Conservation (phyloP, 768 basidiomycete genomes). For the Dioszegia crocea region DNA sequence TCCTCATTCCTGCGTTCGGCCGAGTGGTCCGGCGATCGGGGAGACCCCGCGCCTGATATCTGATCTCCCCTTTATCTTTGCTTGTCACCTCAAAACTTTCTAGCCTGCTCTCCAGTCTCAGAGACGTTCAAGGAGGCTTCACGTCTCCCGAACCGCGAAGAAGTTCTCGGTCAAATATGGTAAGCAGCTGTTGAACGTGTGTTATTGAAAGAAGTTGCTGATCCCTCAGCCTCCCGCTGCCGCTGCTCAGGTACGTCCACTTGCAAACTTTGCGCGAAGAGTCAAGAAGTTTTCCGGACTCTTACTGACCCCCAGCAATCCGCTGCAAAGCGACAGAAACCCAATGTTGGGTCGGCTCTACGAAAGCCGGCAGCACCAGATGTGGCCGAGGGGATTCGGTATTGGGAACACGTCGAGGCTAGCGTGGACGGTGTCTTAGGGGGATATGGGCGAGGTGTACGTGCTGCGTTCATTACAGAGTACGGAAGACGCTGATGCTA, state of each 20-base stretch:
- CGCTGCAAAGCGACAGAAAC: slow-evolving; percentile 28
- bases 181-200: background rate
- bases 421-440: slow-evolving; percentile 84
- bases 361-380: slow-evolving; percentile 53
- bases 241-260: background rate
- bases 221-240: background rate
- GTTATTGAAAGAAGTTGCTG: background rate
- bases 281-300: too few species aligned
- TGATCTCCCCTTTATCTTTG: too few species aligned
- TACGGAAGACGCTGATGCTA: slow-evolving; percentile 38
- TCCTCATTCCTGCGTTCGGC: too few species aligned
- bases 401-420: slow-evolving; percentile 80
- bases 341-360: slow-evolving; percentile 34
- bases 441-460: slow-evolving; percentile 58
- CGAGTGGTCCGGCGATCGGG: too few species aligned
- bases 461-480: slow-evolving; percentile 21
- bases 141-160: too few species aligned
- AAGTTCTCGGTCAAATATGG: too few species aligned
- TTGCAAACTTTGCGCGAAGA: background rate
- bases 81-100: too few species aligned
- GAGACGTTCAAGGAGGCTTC: too few species aligned
- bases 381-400: slow-evolving; percentile 71
- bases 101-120: too few species aligned
- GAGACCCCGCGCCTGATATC: too few species aligned
- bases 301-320: background rate